Evolutionary conservation across 768 basidiomycete species (phyloP).

Genomic region (Hericium coralloides): DNA sequence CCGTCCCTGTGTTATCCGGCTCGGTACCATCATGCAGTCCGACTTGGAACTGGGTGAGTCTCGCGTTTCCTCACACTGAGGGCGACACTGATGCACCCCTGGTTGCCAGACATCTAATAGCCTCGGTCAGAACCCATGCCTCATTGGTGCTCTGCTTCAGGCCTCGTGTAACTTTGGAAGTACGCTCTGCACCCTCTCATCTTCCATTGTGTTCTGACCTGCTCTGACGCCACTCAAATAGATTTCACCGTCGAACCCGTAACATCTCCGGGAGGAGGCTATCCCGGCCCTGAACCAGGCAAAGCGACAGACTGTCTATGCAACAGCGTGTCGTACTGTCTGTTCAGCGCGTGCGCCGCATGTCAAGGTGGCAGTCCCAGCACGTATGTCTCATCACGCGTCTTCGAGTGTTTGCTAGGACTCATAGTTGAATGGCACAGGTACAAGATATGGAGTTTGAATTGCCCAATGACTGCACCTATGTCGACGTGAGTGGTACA

Average conservation of each 20-base stretch:
- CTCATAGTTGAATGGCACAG: no score
- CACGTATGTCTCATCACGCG: neutral
- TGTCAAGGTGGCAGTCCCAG: slow-evolving; percentile 13
- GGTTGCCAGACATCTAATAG: slow-evolving; percentile 3
- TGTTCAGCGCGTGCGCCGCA: slow-evolving; percentile 20
- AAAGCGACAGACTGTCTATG: slow-evolving; percentile 13
- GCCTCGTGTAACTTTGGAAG: neutral
- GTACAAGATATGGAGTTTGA: neutral
- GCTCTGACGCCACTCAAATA: neutral
- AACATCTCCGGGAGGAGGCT: neutral
- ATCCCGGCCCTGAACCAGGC: slow-evolving; percentile 1
- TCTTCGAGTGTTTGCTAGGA: no score
- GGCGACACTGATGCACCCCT: neutral
- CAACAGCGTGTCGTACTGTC: slow-evolving; percentile 18
- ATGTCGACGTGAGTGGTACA: no score
- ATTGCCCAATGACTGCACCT: neutral
- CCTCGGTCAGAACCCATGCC: slow-evolving; percentile 4
- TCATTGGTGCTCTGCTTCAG: neutral
- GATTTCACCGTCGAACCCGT: neutral
- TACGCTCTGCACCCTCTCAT: no score
- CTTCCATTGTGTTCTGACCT: no score
- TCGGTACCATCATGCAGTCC: neutral
- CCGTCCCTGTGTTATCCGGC: neutral
- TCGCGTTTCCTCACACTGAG: neutral
- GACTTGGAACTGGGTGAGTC: neutral